Evolutionary conservation across 352 stramenopile genomes (phyloP).

Genomic region (Phytophthora litchii): DNA sequence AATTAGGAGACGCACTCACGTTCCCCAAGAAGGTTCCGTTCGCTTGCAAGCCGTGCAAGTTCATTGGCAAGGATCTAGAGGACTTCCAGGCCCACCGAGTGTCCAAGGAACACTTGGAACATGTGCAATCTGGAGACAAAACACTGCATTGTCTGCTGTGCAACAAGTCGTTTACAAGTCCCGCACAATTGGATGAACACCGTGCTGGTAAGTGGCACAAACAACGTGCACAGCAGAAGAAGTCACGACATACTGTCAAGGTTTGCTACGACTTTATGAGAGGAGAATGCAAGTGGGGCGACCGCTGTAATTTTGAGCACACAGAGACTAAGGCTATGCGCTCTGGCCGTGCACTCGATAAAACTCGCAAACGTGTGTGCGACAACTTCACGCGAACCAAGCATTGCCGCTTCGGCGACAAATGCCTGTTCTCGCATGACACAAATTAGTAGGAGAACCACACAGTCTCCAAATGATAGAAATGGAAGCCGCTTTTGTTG

Average conservation of each 20-base stretch:
- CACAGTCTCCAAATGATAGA: constrained; percentile 20
- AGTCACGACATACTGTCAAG: constrained; percentile 66
- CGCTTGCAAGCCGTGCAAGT: constrained; percentile 80
- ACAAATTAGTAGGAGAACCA: constrained; percentile 12
- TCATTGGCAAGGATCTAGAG: constrained; percentile 74
- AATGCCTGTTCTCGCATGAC: constrained; percentile 75
- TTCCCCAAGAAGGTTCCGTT: constrained; percentile 83
- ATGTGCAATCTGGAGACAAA: constrained; percentile 35
- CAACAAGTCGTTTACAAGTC: constrained; percentile 83
- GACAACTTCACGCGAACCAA: constrained; percentile 49
- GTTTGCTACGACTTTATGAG: constrained; percentile 88
- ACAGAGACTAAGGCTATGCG: constrained; percentile 73
- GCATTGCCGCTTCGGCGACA: constrained; percentile 75
- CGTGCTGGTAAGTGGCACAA: constrained; percentile 85
- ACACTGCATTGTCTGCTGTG: constrained; percentile 64
- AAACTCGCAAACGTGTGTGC: constrained; percentile 62
- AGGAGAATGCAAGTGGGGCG: constrained; percentile 67
- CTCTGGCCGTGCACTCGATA: constrained; percentile 49
- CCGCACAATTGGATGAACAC: constrained; percentile 74
- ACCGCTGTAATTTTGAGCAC: constrained; percentile 77
- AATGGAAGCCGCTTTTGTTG: constrained; percentile 16
- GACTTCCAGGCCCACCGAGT: constrained; percentile 64
- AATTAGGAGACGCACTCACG: constrained; percentile 54
- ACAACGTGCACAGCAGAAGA: constrained; percentile 71
- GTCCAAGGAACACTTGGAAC: constrained; percentile 54